A percentile compares a stretch with the other conserved stretches of the same genome.
phyloP scores from a whole-genome alignment of 805 yeast species.

The Cyberlindnera lachancei region DNA sequence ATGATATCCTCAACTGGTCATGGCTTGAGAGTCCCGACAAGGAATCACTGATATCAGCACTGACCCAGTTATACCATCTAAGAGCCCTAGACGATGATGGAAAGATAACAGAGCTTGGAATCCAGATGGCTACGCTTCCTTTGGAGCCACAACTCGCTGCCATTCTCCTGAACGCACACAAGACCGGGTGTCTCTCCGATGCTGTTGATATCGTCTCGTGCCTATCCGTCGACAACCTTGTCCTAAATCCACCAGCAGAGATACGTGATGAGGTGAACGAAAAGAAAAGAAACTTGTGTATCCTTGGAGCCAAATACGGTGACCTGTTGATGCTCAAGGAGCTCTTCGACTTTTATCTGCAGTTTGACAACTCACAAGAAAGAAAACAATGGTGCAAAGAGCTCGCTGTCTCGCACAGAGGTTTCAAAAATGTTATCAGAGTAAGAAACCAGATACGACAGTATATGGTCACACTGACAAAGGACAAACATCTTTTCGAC shows the following conservation, averaged over 20 bases:
- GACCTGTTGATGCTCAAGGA: conserved; percentile 82
- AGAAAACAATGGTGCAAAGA: conserved; percentile 79
- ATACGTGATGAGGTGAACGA: conserved; percentile 79
- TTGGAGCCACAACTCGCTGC: conserved; percentile 89
- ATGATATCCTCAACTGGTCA: conserved; percentile 77
- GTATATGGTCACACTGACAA: conserved; percentile 49
- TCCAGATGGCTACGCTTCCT: conserved; percentile 81
- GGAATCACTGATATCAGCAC: conserved; percentile 66
- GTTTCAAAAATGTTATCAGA: conserved; percentile 67
- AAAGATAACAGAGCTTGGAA: conserved; percentile 70
- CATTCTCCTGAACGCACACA: conserved; percentile 64
- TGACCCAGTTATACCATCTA: conserved; percentile 68
- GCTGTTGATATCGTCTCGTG: conserved; percentile 90
- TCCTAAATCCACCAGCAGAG: conserved; percentile 74
- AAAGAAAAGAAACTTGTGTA: conserved; percentile 59
- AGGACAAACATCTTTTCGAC: conserved; percentile 26
- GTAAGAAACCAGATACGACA: conserved; percentile 69
- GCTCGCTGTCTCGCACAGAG: conserved; percentile 66
- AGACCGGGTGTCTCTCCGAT: conserved; percentile 44
- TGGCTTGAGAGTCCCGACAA: conserved; percentile 92
- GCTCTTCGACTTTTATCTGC: conserved; percentile 48
- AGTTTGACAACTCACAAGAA: conserved; percentile 43
- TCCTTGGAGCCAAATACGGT: conserved; percentile 67
- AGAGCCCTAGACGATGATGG: conserved; percentile 77
- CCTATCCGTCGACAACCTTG: conserved; percentile 82